Evolutionary conservation across 2,329 filamentous ascomycete species (phyloP).

Genomic region (Aspergillus hortae): DNA sequence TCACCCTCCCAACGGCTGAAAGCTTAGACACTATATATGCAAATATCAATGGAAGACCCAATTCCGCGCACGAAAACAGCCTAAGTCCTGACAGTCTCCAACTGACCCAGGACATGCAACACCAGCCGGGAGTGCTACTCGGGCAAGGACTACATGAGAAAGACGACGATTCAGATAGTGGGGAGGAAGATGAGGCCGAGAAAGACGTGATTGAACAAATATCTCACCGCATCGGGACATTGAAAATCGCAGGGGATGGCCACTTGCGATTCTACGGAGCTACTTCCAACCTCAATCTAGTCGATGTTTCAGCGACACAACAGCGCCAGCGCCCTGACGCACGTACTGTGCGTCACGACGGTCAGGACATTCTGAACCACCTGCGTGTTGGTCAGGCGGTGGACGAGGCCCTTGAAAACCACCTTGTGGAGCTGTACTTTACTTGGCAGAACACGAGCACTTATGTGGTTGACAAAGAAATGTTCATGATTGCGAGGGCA

Average conservation of each 20-base stretch:
- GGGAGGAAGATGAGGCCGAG: conserved; percentile 37
- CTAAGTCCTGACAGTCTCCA: conserved; percentile 25
- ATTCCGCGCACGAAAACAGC: conserved; percentile 17
- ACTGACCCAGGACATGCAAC: conserved; percentile 24
- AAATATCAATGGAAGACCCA: conserved; percentile 24
- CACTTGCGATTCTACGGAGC: conserved; percentile 45
- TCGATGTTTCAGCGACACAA: conserved; percentile 36
- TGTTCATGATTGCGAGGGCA: conserved; percentile 33
- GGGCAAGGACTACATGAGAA: conserved; percentile 18
- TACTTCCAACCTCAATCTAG: conserved; percentile 43
- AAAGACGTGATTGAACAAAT: conserved; percentile 43
- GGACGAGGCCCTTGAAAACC: conserved; percentile 40
- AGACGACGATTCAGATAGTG: conserved; percentile 32
- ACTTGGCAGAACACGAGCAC: conserved; percentile 48
- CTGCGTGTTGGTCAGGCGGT: conserved; percentile 41
- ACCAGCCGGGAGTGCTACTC: conserved; percentile 21
- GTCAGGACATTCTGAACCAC: conserved; percentile 40
- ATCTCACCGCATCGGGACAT: conserved; percentile 42
- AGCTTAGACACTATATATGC: conserved; percentile 33
- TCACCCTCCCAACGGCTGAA: conserved; percentile 36
- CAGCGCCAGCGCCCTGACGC: conserved; percentile 35
- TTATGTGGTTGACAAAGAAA: conserved; percentile 44
- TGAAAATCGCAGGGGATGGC: conserved; percentile 43
- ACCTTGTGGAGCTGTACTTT: conserved; percentile 46
- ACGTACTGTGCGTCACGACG: conserved; percentile 37